Percentiles rank a stretch among this genome's conserved stretches.
These are phyloP conservation scores for Globisporangium cystogenes DNA, from an alignment of 352 stramenopile species.

Conservation along the genomic window DNA sequence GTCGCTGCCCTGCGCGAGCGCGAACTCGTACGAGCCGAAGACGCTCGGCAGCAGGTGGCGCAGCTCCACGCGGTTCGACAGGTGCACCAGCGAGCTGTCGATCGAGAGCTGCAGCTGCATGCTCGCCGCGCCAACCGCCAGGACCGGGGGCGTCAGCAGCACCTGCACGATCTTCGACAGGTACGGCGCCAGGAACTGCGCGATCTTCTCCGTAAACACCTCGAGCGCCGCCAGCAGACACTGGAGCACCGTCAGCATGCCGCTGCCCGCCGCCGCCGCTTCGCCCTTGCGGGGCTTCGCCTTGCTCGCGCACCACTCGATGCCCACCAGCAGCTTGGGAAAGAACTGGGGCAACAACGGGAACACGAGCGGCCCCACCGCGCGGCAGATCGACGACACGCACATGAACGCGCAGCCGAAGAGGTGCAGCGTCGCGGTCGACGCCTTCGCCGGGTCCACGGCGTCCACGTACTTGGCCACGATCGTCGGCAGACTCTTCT, in stretches of 20 bases:
- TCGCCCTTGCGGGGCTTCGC: constrained; percentile 16
- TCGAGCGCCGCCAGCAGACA: constrained; percentile 71
- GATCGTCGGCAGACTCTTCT: constrained; percentile 63
- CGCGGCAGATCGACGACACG: constrained; percentile 67
- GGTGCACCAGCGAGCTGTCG: constrained; percentile 56
- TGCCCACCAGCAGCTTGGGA: constrained; percentile 55
- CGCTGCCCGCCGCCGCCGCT: constrained; percentile 12
- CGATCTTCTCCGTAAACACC: constrained; percentile 80
- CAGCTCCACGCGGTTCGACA: constrained; percentile 68
- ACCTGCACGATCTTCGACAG: constrained; percentile 54
- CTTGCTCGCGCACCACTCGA: constrained; percentile 45
- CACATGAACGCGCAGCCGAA: constrained; percentile 79
- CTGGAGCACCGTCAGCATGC: constrained; percentile 55
- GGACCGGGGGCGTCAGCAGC: constrained; percentile 46
- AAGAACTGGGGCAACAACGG: constrained; percentile 83
- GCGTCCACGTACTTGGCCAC: constrained; percentile 54
- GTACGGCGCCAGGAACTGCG: constrained; percentile 79
- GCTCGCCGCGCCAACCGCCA: constrained; percentile 23
- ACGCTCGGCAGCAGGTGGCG: constrained; percentile 69
- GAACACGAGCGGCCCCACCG: constrained; percentile 66
- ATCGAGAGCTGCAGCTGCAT: constrained; percentile 44
- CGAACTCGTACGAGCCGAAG: constrained; percentile 63
- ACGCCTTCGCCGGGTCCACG: constrained; percentile 35
- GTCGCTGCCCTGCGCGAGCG: constrained; percentile 41
- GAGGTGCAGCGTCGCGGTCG: constrained; percentile 61